phyloP scores from a whole-genome alignment of 768 basidiomycete genomes.

The Polyporus arcularius region DNA sequence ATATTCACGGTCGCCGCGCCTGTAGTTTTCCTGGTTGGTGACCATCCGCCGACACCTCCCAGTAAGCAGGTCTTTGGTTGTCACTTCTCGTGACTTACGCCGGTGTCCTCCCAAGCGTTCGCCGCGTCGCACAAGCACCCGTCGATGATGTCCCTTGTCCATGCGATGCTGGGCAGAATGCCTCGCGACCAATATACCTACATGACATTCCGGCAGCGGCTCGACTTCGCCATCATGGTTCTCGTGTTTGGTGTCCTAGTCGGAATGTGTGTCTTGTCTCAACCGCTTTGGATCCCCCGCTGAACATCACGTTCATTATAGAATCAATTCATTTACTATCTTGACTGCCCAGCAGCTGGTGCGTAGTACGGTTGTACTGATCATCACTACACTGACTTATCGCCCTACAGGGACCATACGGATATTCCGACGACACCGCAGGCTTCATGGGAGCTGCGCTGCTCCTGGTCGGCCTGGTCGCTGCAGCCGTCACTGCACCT shows the following conservation, averaged over 20 bases:
- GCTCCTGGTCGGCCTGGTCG: constrained; percentile 69
- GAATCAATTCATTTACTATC: constrained; percentile 63
- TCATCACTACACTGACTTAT: neutral
- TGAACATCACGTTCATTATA: constrained; percentile 25
- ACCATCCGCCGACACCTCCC: constrained; percentile 73
- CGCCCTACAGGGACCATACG: constrained; percentile 60
- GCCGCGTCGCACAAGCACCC: constrained; percentile 63
- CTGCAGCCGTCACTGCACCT: constrained; percentile 68
- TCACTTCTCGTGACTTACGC: no score
- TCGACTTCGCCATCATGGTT: constrained; percentile 66
- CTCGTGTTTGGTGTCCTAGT: constrained; percentile 66
- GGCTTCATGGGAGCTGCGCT: constrained; percentile 73
- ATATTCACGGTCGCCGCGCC: constrained; percentile 66
- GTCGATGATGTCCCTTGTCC: constrained; percentile 52
- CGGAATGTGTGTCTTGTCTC: constrained; percentile 51
- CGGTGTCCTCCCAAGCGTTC: constrained; percentile 46
- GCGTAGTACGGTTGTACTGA: constrained; percentile 25
- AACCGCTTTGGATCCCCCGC: neutral
- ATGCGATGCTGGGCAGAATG: constrained; percentile 49
- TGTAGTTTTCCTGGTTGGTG: constrained; percentile 55
- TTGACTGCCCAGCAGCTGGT: constrained; percentile 72
- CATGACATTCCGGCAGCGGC: constrained; percentile 66
- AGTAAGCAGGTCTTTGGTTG: constrained; percentile 45
- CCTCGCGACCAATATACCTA: constrained; percentile 26
- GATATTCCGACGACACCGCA: constrained; percentile 65